Evolutionary conservation across 2,329 filamentous ascomycete genomes (phyloP).

Genomic region (Aspergillus ustus): DNA sequence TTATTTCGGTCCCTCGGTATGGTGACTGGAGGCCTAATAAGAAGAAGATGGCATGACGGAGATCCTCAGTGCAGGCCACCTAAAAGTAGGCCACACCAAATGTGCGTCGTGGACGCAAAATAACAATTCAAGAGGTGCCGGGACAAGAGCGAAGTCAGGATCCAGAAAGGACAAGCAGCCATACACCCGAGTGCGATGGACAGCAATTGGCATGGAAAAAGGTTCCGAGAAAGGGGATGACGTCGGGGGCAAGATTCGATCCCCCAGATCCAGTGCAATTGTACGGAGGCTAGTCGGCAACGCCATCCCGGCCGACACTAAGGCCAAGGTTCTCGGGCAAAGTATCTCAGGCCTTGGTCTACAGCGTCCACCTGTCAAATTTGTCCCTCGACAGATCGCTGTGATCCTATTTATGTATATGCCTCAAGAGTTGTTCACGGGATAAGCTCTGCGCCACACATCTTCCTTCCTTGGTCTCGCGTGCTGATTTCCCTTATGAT

Average conservation of each 20-base stretch:
- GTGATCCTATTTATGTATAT: no score
- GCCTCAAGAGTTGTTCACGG: no score
- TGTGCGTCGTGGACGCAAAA: not conserved
- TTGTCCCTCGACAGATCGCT: no score
- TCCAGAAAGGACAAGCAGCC: not conserved
- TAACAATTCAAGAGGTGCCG: not conserved
- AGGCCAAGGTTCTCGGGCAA: not conserved
- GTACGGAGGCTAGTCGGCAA: not conserved
- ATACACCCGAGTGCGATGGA: not conserved
- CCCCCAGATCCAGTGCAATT: no score
- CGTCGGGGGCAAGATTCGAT: not conserved
- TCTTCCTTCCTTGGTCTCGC: no score
- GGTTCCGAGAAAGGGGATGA: not conserved
- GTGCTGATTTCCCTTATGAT: no score
- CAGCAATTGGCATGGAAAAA: not conserved
- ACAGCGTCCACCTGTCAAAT: no score
- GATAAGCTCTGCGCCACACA: no score
- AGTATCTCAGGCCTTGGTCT: not conserved
- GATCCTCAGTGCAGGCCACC: not conserved
- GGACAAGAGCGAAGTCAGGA: not conserved
- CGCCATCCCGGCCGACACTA: not conserved
- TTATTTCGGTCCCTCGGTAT: not conserved
- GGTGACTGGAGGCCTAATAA: not conserved
- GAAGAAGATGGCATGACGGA: not conserved
- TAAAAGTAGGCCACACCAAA: not conserved